Evolutionary conservation across 192 early-diverging fungal genomes (phyloP).

Genomic region (Lobosporangium transversale): DNA sequence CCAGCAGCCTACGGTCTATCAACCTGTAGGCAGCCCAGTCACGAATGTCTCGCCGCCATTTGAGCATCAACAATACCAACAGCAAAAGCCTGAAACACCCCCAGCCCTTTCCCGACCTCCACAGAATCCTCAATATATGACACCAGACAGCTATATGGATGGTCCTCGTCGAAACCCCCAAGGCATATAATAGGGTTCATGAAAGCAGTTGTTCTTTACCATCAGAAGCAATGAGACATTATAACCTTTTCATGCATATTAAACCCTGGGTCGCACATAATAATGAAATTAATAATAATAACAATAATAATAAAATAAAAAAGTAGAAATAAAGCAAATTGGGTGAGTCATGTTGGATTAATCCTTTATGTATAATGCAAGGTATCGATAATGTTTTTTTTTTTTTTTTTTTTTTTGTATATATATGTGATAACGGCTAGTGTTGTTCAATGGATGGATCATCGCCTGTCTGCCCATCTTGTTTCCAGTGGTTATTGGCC

Average conservation of each 20-base stretch:
- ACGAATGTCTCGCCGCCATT: background rate
- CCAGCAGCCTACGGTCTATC: constrained; percentile 7
- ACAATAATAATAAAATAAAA: no score
- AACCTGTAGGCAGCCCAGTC: background rate
- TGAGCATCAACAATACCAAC: background rate
- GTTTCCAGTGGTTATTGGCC: constrained; percentile 36
- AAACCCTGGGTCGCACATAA: no score
- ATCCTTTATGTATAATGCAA: no score
- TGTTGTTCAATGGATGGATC: constrained; percentile 30
- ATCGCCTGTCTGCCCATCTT: constrained; percentile 2
- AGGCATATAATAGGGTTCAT: no score
- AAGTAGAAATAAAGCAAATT: no score
- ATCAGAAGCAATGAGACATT: no score
- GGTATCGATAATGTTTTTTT: no score
- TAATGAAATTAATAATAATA: no score
- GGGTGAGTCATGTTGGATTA: no score
- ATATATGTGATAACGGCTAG: background rate
- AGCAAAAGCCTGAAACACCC: background rate
- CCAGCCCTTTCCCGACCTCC: background rate
- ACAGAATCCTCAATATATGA: constrained; percentile 17
- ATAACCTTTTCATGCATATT: no score
- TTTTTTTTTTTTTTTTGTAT: background rate
- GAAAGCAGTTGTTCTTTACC: no score
- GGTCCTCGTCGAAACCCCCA: constrained; percentile 4
- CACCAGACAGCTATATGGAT: constrained; percentile 6